Conservation (phyloP, 2,329 filamentous ascomycete genomes). For the Colletotrichum sp. region DNA sequence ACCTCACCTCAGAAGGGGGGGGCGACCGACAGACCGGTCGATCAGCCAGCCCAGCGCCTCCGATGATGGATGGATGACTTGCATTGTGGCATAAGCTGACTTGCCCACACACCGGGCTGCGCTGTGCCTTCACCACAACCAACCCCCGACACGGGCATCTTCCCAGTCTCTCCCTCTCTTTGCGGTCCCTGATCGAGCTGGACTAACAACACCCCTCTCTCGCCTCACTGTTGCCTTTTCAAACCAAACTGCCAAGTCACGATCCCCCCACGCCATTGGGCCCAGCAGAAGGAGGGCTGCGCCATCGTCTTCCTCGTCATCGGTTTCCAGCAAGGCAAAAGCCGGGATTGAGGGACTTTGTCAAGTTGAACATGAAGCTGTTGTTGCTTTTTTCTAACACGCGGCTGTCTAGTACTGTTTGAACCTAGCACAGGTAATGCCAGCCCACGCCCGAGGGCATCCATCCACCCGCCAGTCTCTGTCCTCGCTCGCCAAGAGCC, state of each 20-base stretch:
- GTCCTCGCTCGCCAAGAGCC: neutral
- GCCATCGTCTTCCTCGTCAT: neutral
- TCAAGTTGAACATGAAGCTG: neutral
- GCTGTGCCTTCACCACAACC: neutral
- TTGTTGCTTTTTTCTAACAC: neutral
- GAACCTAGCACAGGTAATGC: neutral
- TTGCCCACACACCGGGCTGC: neutral
- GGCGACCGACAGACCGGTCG: neutral
- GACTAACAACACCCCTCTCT: neutral
- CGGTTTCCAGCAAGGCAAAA: neutral
- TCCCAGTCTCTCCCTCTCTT: neutral
- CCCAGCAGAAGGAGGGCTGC: neutral
- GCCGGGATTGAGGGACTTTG: neutral
- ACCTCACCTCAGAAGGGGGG: neutral
- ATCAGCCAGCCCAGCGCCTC: neutral
- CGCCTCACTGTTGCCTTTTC: neutral
- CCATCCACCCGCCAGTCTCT: neutral
- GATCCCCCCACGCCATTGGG: neutral
- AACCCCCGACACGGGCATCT: neutral
- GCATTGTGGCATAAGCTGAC: constrained; percentile 18
- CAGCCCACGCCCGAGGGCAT: neutral
- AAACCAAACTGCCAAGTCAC: neutral
- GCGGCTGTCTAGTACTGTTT: constrained; percentile 3
- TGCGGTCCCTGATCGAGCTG: neutral
- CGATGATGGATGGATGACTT: constrained; percentile 9